phyloP scores from a whole-genome alignment of 345 rosid species.

The Firmiana major region DNA sequence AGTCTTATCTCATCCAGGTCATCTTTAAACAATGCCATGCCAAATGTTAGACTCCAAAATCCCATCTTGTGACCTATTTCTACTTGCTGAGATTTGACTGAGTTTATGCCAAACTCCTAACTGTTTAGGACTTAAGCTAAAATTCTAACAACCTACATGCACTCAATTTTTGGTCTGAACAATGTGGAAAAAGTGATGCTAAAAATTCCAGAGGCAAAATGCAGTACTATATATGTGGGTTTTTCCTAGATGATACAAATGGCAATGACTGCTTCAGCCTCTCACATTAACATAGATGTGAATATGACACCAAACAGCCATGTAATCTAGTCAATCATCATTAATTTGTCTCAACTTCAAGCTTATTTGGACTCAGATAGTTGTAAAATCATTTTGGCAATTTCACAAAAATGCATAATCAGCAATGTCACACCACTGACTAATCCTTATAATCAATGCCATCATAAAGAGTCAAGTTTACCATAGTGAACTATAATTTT shows the following conservation, averaged over 20 bases:
- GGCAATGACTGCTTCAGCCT: background rate
- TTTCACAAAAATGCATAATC: background rate
- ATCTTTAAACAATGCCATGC: background rate
- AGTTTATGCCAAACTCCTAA: background rate
- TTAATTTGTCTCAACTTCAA: background rate
- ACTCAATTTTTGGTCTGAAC: background rate
- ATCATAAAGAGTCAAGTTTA: background rate
- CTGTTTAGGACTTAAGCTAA: background rate
- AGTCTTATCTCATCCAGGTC: background rate
- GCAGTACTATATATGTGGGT: background rate
- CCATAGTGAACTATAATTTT: background rate
- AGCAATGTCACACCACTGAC: background rate
- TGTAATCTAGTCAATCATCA: background rate
- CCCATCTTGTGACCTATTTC: background rate
- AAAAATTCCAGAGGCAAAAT: background rate
- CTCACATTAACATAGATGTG: background rate
- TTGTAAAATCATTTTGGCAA: background rate
- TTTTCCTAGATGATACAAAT: slow-evolving; percentile 1
- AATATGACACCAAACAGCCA: background rate
- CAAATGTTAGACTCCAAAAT: slow-evolving; percentile 1
- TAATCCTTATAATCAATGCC: background rate
- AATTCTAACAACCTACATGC: background rate
- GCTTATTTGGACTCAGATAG: background rate
- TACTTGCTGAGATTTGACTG: background rate
- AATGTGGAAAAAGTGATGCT: background rate